Conservation (phyloP, 2,329 filamentous ascomycete species). For the Sordariomycetes sp. region DNA sequence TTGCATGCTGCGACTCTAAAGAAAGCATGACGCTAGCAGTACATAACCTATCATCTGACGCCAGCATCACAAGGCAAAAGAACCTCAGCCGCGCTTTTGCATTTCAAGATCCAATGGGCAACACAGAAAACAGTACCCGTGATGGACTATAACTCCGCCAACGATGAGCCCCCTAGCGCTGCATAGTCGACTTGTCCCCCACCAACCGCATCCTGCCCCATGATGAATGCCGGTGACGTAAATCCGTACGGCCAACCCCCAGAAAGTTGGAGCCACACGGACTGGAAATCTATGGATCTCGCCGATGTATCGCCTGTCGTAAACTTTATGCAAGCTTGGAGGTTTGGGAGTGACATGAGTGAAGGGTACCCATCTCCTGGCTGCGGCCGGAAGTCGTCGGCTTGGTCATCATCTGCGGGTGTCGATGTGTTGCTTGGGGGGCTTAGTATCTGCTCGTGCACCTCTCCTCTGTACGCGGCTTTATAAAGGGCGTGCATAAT, state of each 20-base stretch:
- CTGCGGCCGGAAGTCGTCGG: slow-evolving; percentile 2
- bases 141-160: not conserved
- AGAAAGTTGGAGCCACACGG: slow-evolving; percentile 4
- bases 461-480: slow-evolving; percentile 10
- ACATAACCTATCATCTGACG: too few species aligned
- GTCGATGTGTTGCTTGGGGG: not conserved
- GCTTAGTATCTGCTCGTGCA: slow-evolving; percentile 5
- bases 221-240: not conserved
- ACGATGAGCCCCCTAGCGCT: not conserved
- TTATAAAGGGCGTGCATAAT: slow-evolving; percentile 12
- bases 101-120: not conserved
- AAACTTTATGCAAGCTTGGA: slow-evolving; percentile 4
- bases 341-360: slow-evolving; percentile 1
- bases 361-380: slow-evolving; percentile 3
- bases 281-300: slow-evolving; percentile 2
- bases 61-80: too few species aligned
- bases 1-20: too few species aligned
- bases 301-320: slow-evolving; percentile 4
- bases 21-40: too few species aligned
- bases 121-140: not conserved
- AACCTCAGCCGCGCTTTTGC: not conserved
- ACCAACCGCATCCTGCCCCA: not conserved
- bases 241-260: slow-evolving; percentile 4
- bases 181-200: not conserved
- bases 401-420: not conserved